Base-by-base conservation (phyloP, 768 basidiomycete genomes). In the Tulasnella sp. region DNA sequence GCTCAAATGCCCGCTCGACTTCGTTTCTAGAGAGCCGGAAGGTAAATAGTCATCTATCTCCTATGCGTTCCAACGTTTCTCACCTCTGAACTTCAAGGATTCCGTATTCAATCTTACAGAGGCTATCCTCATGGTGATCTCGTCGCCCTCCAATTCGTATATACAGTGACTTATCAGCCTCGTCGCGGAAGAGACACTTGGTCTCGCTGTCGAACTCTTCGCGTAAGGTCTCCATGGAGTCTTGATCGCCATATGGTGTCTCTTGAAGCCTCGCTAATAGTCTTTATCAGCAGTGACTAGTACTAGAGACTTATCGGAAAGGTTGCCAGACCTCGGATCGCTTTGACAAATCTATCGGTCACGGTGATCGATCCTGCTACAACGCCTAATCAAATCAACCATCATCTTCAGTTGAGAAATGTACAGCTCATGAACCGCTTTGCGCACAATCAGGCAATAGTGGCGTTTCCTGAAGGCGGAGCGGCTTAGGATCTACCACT, bases 311-410 rank as follows among this genome's bases (percentile, higher is more conserved):
- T 56, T 3, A 31, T 7, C 8, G 56, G 34, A n/a, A 39, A n/a
- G 21, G 42, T 36, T 36, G 18, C 24, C 42, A 10, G 4, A 73
- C 72, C 4, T 2, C 72, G 72, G 3, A 44, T 44, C 8, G 42
- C 8, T 24, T 73, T 73, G 1, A 39, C 72, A 34, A 73, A 89
- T 88, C 76, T 87, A 85, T 71, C 89, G 88, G 81, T 85, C 83
- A 73, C 72, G 16, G 89, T 89, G 90, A 39, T 86, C 84, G 74
- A 90, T 86, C 75, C 89, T 87, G 0, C 89, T 89, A 79, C 85
- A 87, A 80, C 89, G 82, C 80, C 90, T 58, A 31, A 89, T 3
- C 89, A 90, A 72, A n/a, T 58, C 3, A 18, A 24, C 56, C 3
- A 31, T 7, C 1, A 58, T 14, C 14, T 2, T 89, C 76, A 91